A percentile compares a stretch with the other conserved stretches of the same genome.
Evolutionary conservation across 2,329 filamentous ascomycete genomes (phyloP).

Genomic region (Zymoseptoria ardabiliae): DNA sequence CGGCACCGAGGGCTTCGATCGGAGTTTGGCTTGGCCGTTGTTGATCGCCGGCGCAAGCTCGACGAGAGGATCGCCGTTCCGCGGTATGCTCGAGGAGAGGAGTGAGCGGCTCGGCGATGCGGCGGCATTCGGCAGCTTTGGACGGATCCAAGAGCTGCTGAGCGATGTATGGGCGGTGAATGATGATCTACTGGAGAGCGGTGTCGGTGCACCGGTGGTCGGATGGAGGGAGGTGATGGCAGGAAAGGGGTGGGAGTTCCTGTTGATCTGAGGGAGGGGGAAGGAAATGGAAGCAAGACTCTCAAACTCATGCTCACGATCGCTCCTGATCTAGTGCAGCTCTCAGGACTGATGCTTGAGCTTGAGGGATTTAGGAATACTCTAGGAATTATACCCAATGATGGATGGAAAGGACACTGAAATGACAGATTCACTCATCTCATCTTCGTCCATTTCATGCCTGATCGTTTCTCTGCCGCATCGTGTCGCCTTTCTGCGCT

Average conservation of each 20-base stretch:
- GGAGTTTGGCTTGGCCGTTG: conserved; percentile 86
- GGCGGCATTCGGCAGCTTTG: conserved; percentile 77
- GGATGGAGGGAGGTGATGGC: conserved; percentile 95
- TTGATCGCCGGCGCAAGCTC: conserved; percentile 79
- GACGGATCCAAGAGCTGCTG: conserved; percentile 70
- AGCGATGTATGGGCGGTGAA: conserved; percentile 73
- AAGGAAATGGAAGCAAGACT: neutral
- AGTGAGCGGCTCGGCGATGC: conserved; percentile 66
- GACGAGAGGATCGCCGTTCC: conserved; percentile 64
- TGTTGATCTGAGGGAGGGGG: conserved; percentile 61
- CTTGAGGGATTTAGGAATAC: neutral
- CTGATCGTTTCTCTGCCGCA: neutral
- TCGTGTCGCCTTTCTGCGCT: neutral
- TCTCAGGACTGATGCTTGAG: conserved; percentile 14
- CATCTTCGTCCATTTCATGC: neutral
- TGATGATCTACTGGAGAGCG: conserved; percentile 52
- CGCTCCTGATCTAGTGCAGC: conserved; percentile 29
- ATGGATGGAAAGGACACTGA: conserved; percentile 7
- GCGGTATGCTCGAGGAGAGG: conserved; percentile 69
- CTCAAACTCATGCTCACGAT: neutral
- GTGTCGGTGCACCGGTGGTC: conserved; percentile 54
- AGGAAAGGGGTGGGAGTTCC: conserved; percentile 83
- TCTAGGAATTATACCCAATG: neutral
- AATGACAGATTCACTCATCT: neutral
- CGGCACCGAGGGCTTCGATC: conserved; percentile 76